Evolutionary conservation across 2,329 filamentous ascomycete genomes (phyloP).

Genomic region (Diaporthe velutina): DNA sequence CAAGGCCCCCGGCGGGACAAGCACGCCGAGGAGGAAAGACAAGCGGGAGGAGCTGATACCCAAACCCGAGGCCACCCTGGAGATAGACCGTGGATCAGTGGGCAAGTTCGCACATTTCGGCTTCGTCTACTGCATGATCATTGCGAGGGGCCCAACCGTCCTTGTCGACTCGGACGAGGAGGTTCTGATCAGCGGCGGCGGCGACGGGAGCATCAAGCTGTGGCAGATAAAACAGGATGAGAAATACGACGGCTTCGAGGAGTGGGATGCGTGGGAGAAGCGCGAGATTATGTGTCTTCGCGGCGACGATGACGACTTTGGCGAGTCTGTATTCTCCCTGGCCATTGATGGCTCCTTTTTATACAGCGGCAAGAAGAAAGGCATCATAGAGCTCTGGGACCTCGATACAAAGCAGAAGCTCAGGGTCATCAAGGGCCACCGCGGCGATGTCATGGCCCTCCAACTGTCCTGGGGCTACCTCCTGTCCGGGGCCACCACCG

Average conservation of each 20-base stretch:
- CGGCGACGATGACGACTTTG: constrained; percentile 68
- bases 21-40: constrained; percentile 79
- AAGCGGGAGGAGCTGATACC: constrained; percentile 69
- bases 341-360: constrained; percentile 91
- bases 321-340: constrained; percentile 78
- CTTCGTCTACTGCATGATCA: constrained; percentile 96
- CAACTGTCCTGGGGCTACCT: constrained; percentile 88
- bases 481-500: constrained; percentile 90
- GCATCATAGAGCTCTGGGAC: constrained; percentile 96
- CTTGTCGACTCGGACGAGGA: constrained; percentile 81
- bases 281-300: constrained; percentile 67
- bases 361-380: constrained; percentile 89
- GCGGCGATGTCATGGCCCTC: constrained; percentile 86
- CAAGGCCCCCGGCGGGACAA: constrained; percentile 83
- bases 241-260: constrained; percentile 73
- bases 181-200: constrained; percentile 89
- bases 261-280: constrained; percentile 51
- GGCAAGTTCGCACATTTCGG: constrained; percentile 93
- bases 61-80: constrained; percentile 71
- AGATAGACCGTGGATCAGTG: constrained; percentile 85
- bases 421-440: constrained; percentile 84
- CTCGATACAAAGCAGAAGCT: constrained; percentile 93
- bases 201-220: constrained; percentile 94
- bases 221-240: constrained; percentile 76
- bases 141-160: constrained; percentile 77